phyloP scores from a whole-genome alignment of 2,329 filamentous ascomycete genomes.

The Akanthomyces dipterigenus region DNA sequence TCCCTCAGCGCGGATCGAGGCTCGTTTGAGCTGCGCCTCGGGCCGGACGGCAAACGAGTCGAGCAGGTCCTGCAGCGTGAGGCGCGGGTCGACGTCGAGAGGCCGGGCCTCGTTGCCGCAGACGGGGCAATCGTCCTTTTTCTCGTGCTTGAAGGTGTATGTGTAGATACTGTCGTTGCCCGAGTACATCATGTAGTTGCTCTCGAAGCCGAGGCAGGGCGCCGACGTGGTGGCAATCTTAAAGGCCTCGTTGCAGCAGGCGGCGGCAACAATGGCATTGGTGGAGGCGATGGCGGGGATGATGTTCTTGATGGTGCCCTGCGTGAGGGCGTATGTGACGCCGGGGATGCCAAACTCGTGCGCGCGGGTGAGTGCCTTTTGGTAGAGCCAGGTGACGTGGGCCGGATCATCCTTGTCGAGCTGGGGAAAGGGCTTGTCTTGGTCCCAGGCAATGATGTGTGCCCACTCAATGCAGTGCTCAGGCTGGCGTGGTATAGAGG shows the following conservation, averaged over 20 bases:
- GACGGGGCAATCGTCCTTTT: constrained; percentile 90
- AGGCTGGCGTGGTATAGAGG: constrained; percentile 91
- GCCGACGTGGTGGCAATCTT: constrained; percentile 84
- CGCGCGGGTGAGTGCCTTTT: constrained; percentile 74
- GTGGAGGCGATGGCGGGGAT: constrained; percentile 97
- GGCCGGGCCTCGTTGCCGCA: constrained; percentile 79
- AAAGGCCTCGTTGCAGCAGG: constrained; percentile 93
- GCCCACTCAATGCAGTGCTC: constrained; percentile 99
- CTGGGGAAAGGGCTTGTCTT: constrained; percentile 71
- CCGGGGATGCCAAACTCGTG: constrained; percentile 84
- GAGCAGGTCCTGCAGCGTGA: constrained; percentile 76
- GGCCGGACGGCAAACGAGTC: constrained; percentile 76
- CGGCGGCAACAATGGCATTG: constrained; percentile 91
- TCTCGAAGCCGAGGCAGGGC: constrained; percentile 68
- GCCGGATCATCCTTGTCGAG: constrained; percentile 95
- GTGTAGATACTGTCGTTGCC: constrained; percentile 95
- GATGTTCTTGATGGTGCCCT: constrained; percentile 98
- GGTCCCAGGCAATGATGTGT: constrained; percentile 95
- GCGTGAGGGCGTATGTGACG: constrained; percentile 91
- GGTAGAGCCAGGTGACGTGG: constrained; percentile 94
- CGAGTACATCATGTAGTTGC: constrained; percentile 99
- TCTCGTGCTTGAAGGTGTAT: constrained; percentile 92
- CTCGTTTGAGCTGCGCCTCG: constrained; percentile 90
- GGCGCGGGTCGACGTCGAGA: constrained; percentile 61
- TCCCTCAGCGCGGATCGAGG: constrained; percentile 69